phyloP scores from a whole-genome alignment of 495 filamentous ascomycete genomes.

The Penicillium antarcticum region DNA sequence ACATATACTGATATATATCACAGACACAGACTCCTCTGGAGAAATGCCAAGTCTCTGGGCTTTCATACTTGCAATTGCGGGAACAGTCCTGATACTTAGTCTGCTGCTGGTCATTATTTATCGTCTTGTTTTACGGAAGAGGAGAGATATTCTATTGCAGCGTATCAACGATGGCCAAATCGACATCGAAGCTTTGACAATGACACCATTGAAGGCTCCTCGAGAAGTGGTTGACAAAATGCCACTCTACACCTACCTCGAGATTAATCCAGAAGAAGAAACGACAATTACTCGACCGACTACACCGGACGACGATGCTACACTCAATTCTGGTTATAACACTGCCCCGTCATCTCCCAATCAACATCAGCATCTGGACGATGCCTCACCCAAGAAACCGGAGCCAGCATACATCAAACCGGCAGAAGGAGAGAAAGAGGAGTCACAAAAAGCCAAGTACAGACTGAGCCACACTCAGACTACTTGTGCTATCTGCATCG shows the following conservation, averaged over 20 bases:
- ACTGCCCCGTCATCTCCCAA: not conserved
- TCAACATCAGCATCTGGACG: not conserved
- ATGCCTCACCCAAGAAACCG: slow-evolving; percentile 13
- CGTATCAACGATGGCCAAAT: slow-evolving; percentile 73
- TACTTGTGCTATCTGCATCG: slow-evolving; percentile 81
- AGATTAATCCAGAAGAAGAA: slow-evolving; percentile 25
- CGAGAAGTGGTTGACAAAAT: slow-evolving; percentile 62
- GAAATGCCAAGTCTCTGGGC: slow-evolving; percentile 69
- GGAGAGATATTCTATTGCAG: slow-evolving; percentile 60
- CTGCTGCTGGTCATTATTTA: slow-evolving; percentile 63
- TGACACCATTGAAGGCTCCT: slow-evolving; percentile 72
- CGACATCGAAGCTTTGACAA: slow-evolving; percentile 74
- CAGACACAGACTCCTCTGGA: slow-evolving; percentile 22
- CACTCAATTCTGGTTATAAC: slow-evolving; percentile 5
- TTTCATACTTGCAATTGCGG: slow-evolving; percentile 78
- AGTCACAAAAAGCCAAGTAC: slow-evolving; percentile 5
- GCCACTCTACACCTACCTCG: slow-evolving; percentile 70
- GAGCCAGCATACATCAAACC: slow-evolving; percentile 17
- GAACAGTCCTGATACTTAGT: slow-evolving; percentile 64
- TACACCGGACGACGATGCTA: slow-evolving; percentile 1
- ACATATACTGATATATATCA: not conserved
- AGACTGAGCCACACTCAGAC: slow-evolving; percentile 42
- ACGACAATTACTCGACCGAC: slow-evolving; percentile 8
- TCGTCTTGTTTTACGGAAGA: slow-evolving; percentile 67
- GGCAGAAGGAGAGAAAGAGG: not conserved